Conservation (phyloP, 768 basidiomycete species). For the Tricholoma furcatifolium region DNA sequence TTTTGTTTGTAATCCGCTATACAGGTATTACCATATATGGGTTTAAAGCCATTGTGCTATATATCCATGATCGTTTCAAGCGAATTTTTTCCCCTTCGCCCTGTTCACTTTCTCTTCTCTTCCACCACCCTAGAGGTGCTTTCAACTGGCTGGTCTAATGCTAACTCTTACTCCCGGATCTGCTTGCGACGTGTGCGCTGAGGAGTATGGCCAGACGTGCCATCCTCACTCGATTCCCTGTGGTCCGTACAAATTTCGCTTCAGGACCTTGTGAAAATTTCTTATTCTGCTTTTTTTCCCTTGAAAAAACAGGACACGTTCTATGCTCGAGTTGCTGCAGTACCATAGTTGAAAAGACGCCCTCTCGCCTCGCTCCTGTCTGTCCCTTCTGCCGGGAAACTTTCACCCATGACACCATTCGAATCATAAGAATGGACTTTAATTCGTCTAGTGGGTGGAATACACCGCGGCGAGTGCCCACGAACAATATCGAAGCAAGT, state of each 20-base stretch:
- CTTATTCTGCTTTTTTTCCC: slow-evolving; percentile 24
- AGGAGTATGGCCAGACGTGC: slow-evolving; percentile 76
- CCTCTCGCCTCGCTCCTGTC: slow-evolving; percentile 63
- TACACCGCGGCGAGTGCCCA: slow-evolving; percentile 59
- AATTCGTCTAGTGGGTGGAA: slow-evolving; percentile 59
- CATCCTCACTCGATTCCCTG: slow-evolving; percentile 81
- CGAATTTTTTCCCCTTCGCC: slow-evolving; percentile 47
- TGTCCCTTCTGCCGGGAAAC: slow-evolving; percentile 86
- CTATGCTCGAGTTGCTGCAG: slow-evolving; percentile 76
- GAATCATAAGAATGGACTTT: slow-evolving; percentile 80
- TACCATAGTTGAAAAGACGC: slow-evolving; percentile 79
- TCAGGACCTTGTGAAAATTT: slow-evolving; percentile 18
- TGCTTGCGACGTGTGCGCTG: slow-evolving; percentile 87
- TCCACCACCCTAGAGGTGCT: slow-evolving; percentile 40
- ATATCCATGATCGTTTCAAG: slow-evolving; percentile 45
- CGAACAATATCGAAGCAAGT: slow-evolving; percentile 39
- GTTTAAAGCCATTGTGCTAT: slow-evolving; percentile 43
- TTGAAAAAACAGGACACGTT: slow-evolving; percentile 61
- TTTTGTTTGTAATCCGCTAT: slow-evolving; percentile 25
- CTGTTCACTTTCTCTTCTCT: slow-evolving; percentile 36
- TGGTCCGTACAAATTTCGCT: slow-evolving; percentile 47
- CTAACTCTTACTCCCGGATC: slow-evolving; percentile 80
- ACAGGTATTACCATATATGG: slow-evolving; percentile 25
- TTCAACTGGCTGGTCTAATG: slow-evolving; percentile 55
- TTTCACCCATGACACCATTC: slow-evolving; percentile 64